Conservation (phyloP, 352 stramenopile genomes). For the Phytophthora niederhauseri region DNA sequence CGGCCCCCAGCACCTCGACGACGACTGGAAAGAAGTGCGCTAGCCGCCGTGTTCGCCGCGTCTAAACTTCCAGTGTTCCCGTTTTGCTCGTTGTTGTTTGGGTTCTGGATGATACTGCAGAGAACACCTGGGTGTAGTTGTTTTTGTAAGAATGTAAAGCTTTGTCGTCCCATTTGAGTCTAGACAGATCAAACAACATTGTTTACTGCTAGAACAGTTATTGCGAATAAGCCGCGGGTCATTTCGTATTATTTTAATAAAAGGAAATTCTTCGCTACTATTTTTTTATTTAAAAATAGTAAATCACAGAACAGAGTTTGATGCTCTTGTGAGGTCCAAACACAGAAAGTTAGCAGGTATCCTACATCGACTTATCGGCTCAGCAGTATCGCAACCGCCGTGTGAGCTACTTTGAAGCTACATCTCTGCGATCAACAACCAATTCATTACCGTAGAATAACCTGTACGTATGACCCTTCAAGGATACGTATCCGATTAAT, state of each 20-base stretch:
- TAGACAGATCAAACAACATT: background rate
- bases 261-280: too few relatives aligned
- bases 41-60: conserved; percentile 18
- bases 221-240: background rate
- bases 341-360: too few relatives aligned
- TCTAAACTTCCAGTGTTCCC: background rate
- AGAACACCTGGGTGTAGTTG: background rate
- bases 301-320: too few relatives aligned
- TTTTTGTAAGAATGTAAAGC: background rate
- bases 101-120: background rate
- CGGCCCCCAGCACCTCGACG: conserved; percentile 1
- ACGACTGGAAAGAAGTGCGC: conserved; percentile 13
- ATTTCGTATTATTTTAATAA: background rate
- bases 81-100: background rate
- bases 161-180: background rate
- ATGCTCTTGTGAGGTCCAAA: too few relatives aligned
- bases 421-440: too few relatives aligned
- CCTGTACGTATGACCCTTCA: too few relatives aligned
- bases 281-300: too few relatives aligned
- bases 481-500: background rate
- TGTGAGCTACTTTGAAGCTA: background rate
- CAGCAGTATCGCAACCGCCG: too few relatives aligned
- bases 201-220: background rate
- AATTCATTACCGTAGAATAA: too few relatives aligned
- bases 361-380: too few relatives aligned